Conservation (phyloP, 352 stramenopile genomes). For the Phytophthora boehmeriae region DNA sequence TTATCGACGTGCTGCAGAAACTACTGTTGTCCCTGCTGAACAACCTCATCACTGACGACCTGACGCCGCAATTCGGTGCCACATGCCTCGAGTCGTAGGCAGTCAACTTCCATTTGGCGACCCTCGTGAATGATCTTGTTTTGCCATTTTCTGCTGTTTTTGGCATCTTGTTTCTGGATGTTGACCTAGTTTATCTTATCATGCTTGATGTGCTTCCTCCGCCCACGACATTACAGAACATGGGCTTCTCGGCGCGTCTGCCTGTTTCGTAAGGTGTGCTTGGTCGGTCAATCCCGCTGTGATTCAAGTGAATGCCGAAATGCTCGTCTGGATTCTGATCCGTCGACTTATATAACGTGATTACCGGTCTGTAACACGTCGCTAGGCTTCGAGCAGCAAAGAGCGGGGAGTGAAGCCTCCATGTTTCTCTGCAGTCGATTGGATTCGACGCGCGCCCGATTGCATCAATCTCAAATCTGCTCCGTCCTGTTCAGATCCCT, state of each 20-base stretch:
- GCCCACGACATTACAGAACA: constrained; percentile 16
- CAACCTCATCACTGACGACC: constrained; percentile 45
- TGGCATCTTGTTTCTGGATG: constrained; percentile 32
- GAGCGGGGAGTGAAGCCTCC: not conserved
- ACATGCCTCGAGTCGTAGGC: constrained; percentile 40
- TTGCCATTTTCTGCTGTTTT: constrained; percentile 22
- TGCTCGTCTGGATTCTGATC: not conserved
- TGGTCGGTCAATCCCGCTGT: no score
- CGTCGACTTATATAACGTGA: not conserved
- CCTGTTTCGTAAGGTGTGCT: constrained; percentile 9
- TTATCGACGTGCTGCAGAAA: constrained; percentile 43
- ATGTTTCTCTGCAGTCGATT: not conserved
- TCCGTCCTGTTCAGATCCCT: constrained; percentile 23
- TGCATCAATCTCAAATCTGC: constrained; percentile 23
- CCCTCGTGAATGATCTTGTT: constrained; percentile 1
- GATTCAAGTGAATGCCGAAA: not conserved
- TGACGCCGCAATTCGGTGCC: constrained; percentile 49
- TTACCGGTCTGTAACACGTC: constrained; percentile 3
- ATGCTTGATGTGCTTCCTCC: constrained; percentile 17
- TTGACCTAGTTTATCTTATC: not conserved
- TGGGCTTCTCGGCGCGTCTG: constrained; percentile 27
- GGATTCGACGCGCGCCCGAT: not conserved
- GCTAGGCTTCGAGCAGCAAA: constrained; percentile 5
- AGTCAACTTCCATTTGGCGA: constrained; percentile 2
- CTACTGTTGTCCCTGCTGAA: constrained; percentile 57